Percentiles rank a stretch among this genome's conserved stretches.
phyloP scores from a whole-genome alignment of 768 basidiomycete genomes.

The Mycena maculata region DNA sequence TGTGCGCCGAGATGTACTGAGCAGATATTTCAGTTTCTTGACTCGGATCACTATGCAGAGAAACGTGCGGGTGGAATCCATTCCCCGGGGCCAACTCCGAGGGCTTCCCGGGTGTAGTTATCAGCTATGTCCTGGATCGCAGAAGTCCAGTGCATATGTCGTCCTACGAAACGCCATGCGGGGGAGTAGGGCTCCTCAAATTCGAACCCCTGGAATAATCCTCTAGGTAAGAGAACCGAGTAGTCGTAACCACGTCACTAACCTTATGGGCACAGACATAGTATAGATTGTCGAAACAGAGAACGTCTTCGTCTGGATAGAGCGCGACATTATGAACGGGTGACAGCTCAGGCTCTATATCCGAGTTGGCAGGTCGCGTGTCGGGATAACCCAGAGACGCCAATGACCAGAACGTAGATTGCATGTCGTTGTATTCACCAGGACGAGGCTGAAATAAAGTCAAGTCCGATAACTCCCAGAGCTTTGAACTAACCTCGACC shows the following conservation, averaged over 20 bases:
- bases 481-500: neutral
- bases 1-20: constrained; percentile 51
- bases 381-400: constrained; percentile 35
- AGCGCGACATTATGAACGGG: constrained; percentile 21
- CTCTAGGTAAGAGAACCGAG: neutral
- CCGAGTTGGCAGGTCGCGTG: constrained; percentile 15
- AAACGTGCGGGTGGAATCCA: constrained; percentile 34
- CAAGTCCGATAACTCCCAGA: too few species aligned
- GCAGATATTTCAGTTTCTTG: too few species aligned
- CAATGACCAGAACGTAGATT: constrained; percentile 36
- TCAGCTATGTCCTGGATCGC: constrained; percentile 40
- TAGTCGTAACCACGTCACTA: neutral
- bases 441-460: neutral
- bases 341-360: constrained; percentile 17
- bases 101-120: constrained; percentile 38
- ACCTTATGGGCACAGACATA: constrained; percentile 37
- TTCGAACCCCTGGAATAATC: constrained; percentile 40
- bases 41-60: neutral
- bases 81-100: constrained; percentile 35
- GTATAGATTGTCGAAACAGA: constrained; percentile 39
- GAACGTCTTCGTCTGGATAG: constrained; percentile 34
- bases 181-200: constrained; percentile 28
- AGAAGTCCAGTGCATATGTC: constrained; percentile 44
- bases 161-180: constrained; percentile 27
- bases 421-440: constrained; percentile 25